Percentiles rank a stretch among this genome's conserved stretches.
phyloP scores from a whole-genome alignment of 2,329 filamentous ascomycete species.

The Diaporthe sp. region DNA sequence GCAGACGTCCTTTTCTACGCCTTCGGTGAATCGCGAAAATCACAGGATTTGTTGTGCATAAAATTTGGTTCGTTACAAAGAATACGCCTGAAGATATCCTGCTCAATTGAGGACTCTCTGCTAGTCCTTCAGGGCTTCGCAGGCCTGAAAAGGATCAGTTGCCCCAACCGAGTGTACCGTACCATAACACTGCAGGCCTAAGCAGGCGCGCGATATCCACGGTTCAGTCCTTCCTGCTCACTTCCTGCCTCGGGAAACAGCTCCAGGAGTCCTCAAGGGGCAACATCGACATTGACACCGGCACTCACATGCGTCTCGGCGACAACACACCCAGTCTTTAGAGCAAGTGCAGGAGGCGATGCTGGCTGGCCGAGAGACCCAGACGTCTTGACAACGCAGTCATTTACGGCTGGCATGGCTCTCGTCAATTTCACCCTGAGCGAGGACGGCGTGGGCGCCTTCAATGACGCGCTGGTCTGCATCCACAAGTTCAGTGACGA shows the following conservation, averaged over 20 bases:
- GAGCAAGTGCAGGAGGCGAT: not conserved
- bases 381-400: not conserved
- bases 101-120: not conserved
- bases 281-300: not conserved
- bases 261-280: not conserved
- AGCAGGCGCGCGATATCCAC: slow-evolving; percentile 15
- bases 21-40: not conserved
- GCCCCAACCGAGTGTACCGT: not conserved
- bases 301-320: not conserved
- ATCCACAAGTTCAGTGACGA: slow-evolving; percentile 85
- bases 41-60: not conserved
- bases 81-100: not conserved
- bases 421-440: slow-evolving; percentile 81
- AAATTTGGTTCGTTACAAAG: too few relatives aligned
- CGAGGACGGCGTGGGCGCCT: slow-evolving; percentile 77
- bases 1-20: not conserved
- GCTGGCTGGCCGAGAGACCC: not conserved
- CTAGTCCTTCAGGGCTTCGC: not conserved
- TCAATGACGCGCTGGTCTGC: slow-evolving; percentile 82
- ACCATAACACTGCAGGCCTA: not conserved
- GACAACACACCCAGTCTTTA: too few relatives aligned
- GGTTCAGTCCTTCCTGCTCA: not conserved
- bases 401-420: slow-evolving; percentile 56
- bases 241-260: not conserved
- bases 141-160: not conserved